Base-by-base conservation (phyloP, 805 yeast genomes). In the Kuraishia cidri region DNA sequence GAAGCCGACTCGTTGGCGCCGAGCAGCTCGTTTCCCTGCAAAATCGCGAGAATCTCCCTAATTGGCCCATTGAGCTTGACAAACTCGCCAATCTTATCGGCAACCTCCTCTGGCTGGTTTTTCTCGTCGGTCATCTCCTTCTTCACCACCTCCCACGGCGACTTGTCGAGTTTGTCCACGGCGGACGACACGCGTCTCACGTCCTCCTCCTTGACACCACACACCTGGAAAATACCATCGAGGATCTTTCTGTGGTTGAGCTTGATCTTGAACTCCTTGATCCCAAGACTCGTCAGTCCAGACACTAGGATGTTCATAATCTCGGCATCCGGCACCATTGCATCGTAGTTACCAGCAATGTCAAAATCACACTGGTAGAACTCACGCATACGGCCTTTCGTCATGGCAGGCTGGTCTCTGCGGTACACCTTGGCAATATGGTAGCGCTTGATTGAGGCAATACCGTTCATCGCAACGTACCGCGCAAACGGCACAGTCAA, bases 391-490 rank as follows among this genome's bases (percentile, higher is more conserved):
- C 99, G 76, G 40, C 99, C 99, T 62, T 92, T 92, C 32, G 97
- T 90, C 98, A 92, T 92, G 6, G 99, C 99, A 4, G 99, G 99
- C 62, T 92, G 99, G 56, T 92, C 99, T 62, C 99, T 82, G 66
- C 99, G 79, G 63, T 92, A 92, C 34, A 92, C 99, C 58, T 92
- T 92, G 46, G 99, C 98, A 43, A 92, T 85, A 62, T 92, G 99
- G 56, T 77, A 92, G 54, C 99, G 73, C 63, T 92, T 92, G 60
- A 92, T 90, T 51, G 67, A 74, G 46, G 85, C 79, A 39, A 92
- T 74, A 48, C 84, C 86, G 64, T 92, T 92, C 85, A 86, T 83
- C 13, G 99, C 99, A 35, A 90, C 94, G 50, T 72, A 92, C 54
- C 99, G 75, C 10, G 98, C 98, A 63, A 92, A 92, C 35, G 99